Percentiles rank a stretch among this genome's conserved stretches.
Conservation (phyloP, 2,329 filamentous ascomycete genomes). For the Daldinia sp. region DNA sequence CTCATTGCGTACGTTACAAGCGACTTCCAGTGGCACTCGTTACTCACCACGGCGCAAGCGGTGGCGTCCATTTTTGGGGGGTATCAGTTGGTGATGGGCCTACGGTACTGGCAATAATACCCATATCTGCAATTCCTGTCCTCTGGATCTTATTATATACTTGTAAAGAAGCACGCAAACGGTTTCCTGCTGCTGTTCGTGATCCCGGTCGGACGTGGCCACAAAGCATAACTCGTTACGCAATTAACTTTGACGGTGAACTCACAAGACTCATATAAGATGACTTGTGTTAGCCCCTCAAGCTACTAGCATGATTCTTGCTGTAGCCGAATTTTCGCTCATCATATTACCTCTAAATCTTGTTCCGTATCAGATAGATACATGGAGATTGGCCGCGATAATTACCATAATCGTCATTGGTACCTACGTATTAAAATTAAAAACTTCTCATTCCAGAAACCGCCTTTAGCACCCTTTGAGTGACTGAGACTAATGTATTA, state of each 20-base stretch:
- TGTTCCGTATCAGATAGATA: constrained; percentile 48
- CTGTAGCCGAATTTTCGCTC: constrained; percentile 1
- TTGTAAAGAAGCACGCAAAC: constrained; percentile 53
- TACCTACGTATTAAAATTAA: no score
- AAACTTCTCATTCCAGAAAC: no score
- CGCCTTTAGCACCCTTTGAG: no score
- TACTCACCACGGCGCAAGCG: constrained; percentile 57
- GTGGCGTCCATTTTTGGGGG: constrained; percentile 51
- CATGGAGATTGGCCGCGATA: constrained; percentile 56
- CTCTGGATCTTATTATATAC: constrained; percentile 64
- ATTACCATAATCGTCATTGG: constrained; percentile 63
- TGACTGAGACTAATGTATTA: no score
- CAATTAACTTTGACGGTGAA: constrained; percentile 45
- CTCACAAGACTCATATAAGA: neutral
- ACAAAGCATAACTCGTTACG: constrained; percentile 46
- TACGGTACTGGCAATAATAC: constrained; percentile 67
- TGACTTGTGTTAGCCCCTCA: neutral
- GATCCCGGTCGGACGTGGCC: constrained; percentile 4
- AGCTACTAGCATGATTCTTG: constrained; percentile 6
- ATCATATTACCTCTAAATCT: constrained; percentile 61
- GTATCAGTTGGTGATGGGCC: constrained; percentile 66
- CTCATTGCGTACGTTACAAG: constrained; percentile 50
- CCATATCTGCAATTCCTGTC: constrained; percentile 64
- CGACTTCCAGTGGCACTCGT: constrained; percentile 58
- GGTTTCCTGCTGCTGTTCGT: constrained; percentile 49